Conservation (phyloP, 2,329 filamentous ascomycete species). For the Cytospora leucostoma region DNA sequence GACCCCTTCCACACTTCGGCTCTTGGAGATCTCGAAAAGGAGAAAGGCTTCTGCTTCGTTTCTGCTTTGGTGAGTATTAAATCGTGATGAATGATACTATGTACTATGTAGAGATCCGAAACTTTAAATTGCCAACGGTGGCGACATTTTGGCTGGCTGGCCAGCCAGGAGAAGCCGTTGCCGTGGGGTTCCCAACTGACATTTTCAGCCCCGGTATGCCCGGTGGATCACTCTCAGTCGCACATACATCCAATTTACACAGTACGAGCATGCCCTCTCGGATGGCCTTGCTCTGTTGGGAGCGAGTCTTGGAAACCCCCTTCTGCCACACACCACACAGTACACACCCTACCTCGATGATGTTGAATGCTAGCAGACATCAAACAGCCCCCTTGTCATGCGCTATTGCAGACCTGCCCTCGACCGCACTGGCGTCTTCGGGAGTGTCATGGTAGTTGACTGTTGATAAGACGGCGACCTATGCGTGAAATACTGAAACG, state of each 20-base stretch:
- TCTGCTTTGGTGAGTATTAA: constrained; percentile 5
- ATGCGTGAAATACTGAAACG: background rate
- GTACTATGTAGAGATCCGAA: no score
- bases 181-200: background rate
- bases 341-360: no score
- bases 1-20: no score
- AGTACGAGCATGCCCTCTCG: background rate
- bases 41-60: no score
- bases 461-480: background rate
- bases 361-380: no score
- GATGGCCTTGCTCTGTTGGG: background rate
- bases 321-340: background rate
- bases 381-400: no score
- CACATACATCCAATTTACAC: background rate
- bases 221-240: background rate
- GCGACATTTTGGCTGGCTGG: background rate
- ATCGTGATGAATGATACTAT: background rate
- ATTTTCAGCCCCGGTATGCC: background rate
- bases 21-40: no score
- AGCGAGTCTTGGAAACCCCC: background rate
- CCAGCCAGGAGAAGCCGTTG: background rate
- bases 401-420: no score
- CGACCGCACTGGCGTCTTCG: no score
- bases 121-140: background rate
- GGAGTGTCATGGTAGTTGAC: background rate